Evolutionary conservation across 1,139 yeast species (phyloP), one percentile per base, ranked within the genome.

Genomic region (Pneumocystis jirovecii): DNA sequence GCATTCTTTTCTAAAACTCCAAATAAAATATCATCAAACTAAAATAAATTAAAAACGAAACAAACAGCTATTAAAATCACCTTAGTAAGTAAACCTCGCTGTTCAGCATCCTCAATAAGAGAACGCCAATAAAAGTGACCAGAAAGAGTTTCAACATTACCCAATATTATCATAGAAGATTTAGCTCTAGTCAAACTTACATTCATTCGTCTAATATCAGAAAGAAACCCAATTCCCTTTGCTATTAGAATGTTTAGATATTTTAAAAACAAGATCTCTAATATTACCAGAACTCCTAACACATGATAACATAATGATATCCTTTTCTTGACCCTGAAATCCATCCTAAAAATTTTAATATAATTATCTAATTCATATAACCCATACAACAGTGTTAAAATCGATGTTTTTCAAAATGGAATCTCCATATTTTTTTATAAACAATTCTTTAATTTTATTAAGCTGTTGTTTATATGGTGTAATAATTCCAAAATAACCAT

Each of bases 271-370:
- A 83, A 72, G 83, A 19, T 44, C 12, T 44, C 6, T 7, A 19
- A 12, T 25, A 50, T 63, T 62, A 61, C 61, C 63, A 29, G 63
- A 61, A 35, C 96, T 96, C 72, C 98, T 82, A 7, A 95, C 98
- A 82, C 97, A 91, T 0, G 97, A 90, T 80, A 93, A 85, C 62
- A 93, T 83, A 69, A 93, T 89, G 65, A 95, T 85, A 70, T 93
- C 97, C 74, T 91, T 93, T 73, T 93, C 98, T 75, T 93, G 97
- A 70, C 98, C 98, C 78, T 93, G 98, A 74, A 90, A 93, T 0
- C 98, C 98, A 79, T 93, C 57, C 57, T 50, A 50, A 50, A 3
- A 50, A 21, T 12, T 8, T 50, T 50, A 50, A 50, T 29, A 50
- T 25, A 21, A n/a, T 50, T 50, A 3, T 50, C 7, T 50, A 25